These are phyloP conservation scores for Verticillium nonalfalfae DNA, from an alignment of 2,329 filamentous ascomycete species.

Conservation along the genomic window DNA sequence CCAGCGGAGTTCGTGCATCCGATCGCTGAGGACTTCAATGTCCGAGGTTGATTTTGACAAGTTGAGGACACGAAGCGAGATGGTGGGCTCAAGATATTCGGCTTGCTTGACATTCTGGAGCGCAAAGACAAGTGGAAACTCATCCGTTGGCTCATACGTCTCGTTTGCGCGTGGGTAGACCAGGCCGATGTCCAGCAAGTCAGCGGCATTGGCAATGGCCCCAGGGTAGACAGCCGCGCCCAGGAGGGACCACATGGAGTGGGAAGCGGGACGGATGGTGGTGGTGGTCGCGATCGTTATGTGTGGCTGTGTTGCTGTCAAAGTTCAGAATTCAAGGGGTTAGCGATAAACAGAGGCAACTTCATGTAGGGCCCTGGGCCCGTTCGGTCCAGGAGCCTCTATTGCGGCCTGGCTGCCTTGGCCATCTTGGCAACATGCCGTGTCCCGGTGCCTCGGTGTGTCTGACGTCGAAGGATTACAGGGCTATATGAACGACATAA, in stretches of 20 bases:
- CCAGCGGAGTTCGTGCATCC: not conserved
- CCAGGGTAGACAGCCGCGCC: conserved; percentile 5
- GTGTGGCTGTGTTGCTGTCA: not conserved
- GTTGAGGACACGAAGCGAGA: conserved; percentile 5
- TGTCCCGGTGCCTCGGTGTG: not conserved
- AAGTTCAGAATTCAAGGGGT: not conserved
- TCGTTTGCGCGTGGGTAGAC: conserved; percentile 22
- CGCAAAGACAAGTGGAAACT: conserved; percentile 21
- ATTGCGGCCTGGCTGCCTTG: not conserved
- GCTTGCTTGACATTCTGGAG: conserved; percentile 16
- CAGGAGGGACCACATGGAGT: conserved; percentile 4
- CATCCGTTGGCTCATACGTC: conserved; percentile 17
- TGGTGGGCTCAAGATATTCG: conserved; percentile 5
- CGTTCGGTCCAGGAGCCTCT: not conserved
- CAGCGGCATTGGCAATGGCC: conserved; percentile 5
- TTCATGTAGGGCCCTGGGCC: no score
- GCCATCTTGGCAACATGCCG: not conserved
- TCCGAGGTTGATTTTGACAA: conserved; percentile 1
- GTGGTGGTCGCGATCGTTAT: not conserved
- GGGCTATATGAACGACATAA: not conserved
- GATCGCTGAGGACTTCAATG: not conserved
- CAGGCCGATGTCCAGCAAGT: conserved; percentile 17
- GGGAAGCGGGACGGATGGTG: not conserved
- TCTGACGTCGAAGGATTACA: not conserved
- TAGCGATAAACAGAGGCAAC: not conserved